These are phyloP conservation scores for Endothia cerciana DNA, from an alignment of 2,329 filamentous ascomycete genomes.

Conservation along the genomic window DNA sequence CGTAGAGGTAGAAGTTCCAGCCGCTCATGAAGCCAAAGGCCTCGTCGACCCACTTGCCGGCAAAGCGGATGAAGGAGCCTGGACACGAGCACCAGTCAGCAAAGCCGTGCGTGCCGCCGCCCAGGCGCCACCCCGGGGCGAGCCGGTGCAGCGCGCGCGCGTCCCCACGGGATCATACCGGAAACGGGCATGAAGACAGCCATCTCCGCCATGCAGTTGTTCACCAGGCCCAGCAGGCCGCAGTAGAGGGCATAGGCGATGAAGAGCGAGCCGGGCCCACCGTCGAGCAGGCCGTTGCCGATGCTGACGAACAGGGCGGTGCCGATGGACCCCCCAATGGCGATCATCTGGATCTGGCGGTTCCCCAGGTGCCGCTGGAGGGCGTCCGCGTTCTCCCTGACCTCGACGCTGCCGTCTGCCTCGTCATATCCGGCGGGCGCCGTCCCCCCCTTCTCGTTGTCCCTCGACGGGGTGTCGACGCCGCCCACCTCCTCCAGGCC, in stretches of 20 bases:
- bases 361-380: constrained; percentile 56
- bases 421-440: constrained; percentile 20
- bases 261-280: constrained; percentile 56
- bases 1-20: constrained; percentile 49
- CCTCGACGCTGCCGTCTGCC: constrained; percentile 15
- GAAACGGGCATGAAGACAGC: constrained; percentile 63
- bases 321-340: constrained; percentile 61
- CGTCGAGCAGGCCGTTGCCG: constrained; percentile 53
- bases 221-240: constrained; percentile 61
- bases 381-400: constrained; percentile 28
- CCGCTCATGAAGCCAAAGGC: constrained; percentile 61
- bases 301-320: constrained; percentile 66
- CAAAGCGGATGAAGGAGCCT: constrained; percentile 65
- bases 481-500: constrained; percentile 5
- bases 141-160: too few relatives aligned
- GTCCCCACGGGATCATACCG: too few relatives aligned
- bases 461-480: background rate
- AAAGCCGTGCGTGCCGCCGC: too few relatives aligned
- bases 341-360: constrained; percentile 62
- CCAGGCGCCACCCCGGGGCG: too few relatives aligned
- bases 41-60: constrained; percentile 68
- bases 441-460: constrained; percentile 15
- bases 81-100: background rate
- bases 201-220: constrained; percentile 71
- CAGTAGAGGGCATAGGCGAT: constrained; percentile 62